A percentile compares a stretch with the other conserved stretches of the same genome.
phyloP scores from a whole-genome alignment of 169 alveolate species.

The Babesia bigemina region DNA sequence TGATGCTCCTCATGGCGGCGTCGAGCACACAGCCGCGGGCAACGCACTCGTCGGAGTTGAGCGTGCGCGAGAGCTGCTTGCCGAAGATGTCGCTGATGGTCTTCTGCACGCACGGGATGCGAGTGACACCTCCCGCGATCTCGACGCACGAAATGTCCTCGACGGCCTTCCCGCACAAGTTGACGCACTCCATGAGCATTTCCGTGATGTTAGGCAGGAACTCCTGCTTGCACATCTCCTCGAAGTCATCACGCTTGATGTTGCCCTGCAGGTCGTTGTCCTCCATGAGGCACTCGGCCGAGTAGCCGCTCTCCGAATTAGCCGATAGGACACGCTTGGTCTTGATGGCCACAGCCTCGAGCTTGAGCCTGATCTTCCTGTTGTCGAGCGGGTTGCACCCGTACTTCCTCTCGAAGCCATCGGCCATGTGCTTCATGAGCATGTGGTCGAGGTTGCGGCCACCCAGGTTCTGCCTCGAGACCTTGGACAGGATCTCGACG shows the following conservation, averaged over 20 bases:
- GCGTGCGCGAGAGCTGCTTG: constrained; percentile 89
- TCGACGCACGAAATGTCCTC: constrained; percentile 89
- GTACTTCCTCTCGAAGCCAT: constrained; percentile 85
- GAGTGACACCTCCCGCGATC: constrained; percentile 95
- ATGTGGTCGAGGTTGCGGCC: constrained; percentile 93
- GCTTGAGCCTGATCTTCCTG: constrained; percentile 88
- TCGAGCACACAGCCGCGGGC: constrained; percentile 97
- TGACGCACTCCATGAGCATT: constrained; percentile 71
- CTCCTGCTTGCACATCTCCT: constrained; percentile 82
- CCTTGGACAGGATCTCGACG: constrained; percentile 88
- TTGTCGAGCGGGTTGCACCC: constrained; percentile 87
- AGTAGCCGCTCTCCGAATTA: constrained; percentile 90
- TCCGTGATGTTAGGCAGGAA: constrained; percentile 74
- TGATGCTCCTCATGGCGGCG: constrained; percentile 75
- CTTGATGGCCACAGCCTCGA: constrained; percentile 93
- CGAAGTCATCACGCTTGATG: constrained; percentile 89
- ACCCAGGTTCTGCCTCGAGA: constrained; percentile 92
- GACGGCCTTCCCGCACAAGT: constrained; percentile 70
- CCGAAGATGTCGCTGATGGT: constrained; percentile 85
- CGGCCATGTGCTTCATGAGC: constrained; percentile 87
- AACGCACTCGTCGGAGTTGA: constrained; percentile 94
- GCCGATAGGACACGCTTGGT: constrained; percentile 95
- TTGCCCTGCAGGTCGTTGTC: constrained; percentile 89
- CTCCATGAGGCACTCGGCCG: constrained; percentile 93
- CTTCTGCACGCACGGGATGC: constrained; percentile 94